Evolutionary conservation across 441 rosid species (phyloP).

Genomic region (Populus hybrid): DNA sequence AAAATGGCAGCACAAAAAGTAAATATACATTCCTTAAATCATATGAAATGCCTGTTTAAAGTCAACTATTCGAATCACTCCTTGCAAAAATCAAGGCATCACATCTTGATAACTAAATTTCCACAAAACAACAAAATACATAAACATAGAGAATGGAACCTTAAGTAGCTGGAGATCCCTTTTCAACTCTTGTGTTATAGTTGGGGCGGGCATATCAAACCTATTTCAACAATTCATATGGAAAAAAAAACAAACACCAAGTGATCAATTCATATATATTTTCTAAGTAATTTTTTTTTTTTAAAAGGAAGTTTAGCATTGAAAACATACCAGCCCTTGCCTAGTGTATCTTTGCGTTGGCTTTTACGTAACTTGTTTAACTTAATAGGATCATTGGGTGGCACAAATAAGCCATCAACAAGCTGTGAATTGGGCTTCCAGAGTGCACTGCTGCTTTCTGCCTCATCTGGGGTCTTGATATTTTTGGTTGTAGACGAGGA

Average conservation of each 20-base stretch:
- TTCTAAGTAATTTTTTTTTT: not conserved
- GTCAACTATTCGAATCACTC: no score
- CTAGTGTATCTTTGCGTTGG: constrained; percentile 68
- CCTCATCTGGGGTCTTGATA: constrained; percentile 9
- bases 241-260: not conserved
- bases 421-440: constrained; percentile 65
- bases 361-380: constrained; percentile 60
- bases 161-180: constrained; percentile 84
- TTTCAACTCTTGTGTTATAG: constrained; percentile 80
- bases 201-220: constrained; percentile 95
- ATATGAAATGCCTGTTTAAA: not conserved
- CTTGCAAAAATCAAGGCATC: not conserved
- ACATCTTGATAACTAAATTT: not conserved
- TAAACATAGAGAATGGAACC: constrained; percentile 30
- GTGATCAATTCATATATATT: no score
- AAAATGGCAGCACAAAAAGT: not conserved
- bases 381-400: constrained; percentile 71
- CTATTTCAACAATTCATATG: constrained; percentile 27
- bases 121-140: not conserved
- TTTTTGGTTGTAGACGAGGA: constrained; percentile 9
- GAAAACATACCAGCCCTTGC: constrained; percentile 50
- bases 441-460: constrained; percentile 34
- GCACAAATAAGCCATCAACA: constrained; percentile 73
- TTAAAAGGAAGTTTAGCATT: not conserved
- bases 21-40: not conserved